Conservation (phyloP, 140 eudicot species). For the Flaveria floridana region DNA sequence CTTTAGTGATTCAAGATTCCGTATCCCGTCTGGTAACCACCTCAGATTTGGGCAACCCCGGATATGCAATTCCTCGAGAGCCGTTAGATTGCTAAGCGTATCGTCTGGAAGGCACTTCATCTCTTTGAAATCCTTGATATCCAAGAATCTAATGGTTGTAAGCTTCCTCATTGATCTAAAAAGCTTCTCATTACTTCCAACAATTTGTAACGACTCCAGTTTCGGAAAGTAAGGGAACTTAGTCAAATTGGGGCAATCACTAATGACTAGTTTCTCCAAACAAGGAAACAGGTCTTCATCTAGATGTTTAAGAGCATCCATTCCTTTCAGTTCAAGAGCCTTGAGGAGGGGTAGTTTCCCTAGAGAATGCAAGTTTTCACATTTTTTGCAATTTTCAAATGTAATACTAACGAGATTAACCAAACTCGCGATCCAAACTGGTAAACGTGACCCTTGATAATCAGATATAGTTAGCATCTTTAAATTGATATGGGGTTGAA, state of each 20-base stretch:
- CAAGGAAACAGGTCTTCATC: constrained; percentile 30
- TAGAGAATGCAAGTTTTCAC: constrained; percentile 27
- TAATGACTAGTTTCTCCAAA: constrained; percentile 30
- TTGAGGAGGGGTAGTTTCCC: constrained; percentile 39
- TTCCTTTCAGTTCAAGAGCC: constrained; percentile 37
- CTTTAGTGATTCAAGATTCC: constrained; percentile 28
- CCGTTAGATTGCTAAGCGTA: constrained; percentile 22
- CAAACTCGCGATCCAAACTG: constrained; percentile 36
- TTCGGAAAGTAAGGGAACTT: constrained; percentile 30
- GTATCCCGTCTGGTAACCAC: constrained; percentile 33
- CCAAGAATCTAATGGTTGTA: constrained; percentile 23
- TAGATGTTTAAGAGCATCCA: constrained; percentile 34
- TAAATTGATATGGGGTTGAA: constrained; percentile 38
- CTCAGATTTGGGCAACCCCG: constrained; percentile 36
- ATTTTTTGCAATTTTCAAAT: constrained; percentile 37
- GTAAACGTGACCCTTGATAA: constrained; percentile 33
- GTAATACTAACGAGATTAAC: constrained; percentile 40
- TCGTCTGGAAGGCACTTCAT: constrained; percentile 32
- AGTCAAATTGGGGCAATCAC: constrained; percentile 27
- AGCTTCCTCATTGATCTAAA: constrained; percentile 35
- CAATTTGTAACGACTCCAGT: constrained; percentile 25
- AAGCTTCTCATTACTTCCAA: constrained; percentile 33
- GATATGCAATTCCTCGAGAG: constrained; percentile 32
- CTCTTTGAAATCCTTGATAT: constrained; percentile 28
- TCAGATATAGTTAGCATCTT: constrained; percentile 33